Conservation (phyloP, 78 protist genomes). For the Acrasis kona region DNA sequence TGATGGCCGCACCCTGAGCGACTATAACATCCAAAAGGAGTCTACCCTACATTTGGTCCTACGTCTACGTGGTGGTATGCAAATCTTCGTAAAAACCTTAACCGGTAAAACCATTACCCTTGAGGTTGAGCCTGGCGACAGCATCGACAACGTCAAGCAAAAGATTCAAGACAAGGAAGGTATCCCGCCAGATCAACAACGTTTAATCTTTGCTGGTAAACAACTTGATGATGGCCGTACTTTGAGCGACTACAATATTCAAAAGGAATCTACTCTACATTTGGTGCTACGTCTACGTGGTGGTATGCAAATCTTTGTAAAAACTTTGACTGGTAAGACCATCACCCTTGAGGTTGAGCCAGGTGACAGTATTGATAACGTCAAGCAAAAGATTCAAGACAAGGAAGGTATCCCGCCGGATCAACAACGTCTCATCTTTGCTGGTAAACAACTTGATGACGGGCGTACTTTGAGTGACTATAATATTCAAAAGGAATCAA, state of each 20-base stretch:
- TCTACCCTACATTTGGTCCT: constrained; percentile 74
- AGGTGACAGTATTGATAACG: no score
- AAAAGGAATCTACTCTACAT: constrained; percentile 70
- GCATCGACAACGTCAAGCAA: constrained; percentile 84
- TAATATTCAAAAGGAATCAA: no score
- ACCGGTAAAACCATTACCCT: constrained; percentile 65
- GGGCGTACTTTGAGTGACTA: constrained; percentile 77
- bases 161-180: no score
- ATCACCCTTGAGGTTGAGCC: no score
- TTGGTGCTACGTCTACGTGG: constrained; percentile 91
- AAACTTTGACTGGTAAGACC: constrained; percentile 69
- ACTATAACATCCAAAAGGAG: no score
- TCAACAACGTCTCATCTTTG: no score
- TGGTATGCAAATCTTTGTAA: constrained; percentile 74
- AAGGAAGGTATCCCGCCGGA: no score
- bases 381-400: no score
- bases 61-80: constrained; percentile 61
- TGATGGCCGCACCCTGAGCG: constrained; percentile 83
- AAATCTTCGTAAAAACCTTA: constrained; percentile 63
- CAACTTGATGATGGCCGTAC: no score
- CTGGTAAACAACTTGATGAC: constrained; percentile 86
- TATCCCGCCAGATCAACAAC: no score
- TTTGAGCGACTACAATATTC: no score
- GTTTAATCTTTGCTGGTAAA: no score
- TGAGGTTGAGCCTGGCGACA: constrained; percentile 72